phyloP scores from a whole-genome alignment of 768 basidiomycete genomes.

The Suillus ampliporus region DNA sequence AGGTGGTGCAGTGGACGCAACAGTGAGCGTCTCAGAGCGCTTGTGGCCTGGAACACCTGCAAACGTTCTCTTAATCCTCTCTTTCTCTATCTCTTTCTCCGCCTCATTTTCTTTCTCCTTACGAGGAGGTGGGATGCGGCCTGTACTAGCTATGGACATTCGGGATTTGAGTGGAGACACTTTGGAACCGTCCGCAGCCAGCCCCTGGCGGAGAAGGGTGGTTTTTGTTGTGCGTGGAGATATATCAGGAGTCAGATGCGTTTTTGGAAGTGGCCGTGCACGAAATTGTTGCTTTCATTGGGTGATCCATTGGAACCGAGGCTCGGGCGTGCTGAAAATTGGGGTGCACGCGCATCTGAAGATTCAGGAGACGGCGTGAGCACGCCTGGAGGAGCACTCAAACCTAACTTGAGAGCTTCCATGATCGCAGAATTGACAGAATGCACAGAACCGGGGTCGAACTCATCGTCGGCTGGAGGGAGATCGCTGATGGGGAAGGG shows the following conservation, averaged over 20 bases:
- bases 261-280: slow-evolving; percentile 70
- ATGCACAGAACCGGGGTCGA: slow-evolving; percentile 41
- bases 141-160: slow-evolving; percentile 42
- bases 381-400: slow-evolving; percentile 50
- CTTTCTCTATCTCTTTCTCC: slow-evolving; percentile 63
- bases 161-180: slow-evolving; percentile 23
- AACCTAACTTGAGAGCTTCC: slow-evolving; percentile 45
- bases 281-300: slow-evolving; percentile 59
- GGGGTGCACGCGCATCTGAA: slow-evolving; percentile 27
- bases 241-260: slow-evolving; percentile 68
- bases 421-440: slow-evolving; percentile 56
- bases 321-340: slow-evolving; percentile 34
- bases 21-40: slow-evolving; percentile 65
- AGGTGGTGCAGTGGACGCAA: slow-evolving; percentile 79
- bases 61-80: slow-evolving; percentile 67
- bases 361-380: slow-evolving; percentile 43
- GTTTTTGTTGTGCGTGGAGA: slow-evolving; percentile 79
- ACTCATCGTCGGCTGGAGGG: slow-evolving; percentile 45
- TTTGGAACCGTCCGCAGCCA: slow-evolving; percentile 45
- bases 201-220: slow-evolving; percentile 73
- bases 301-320: slow-evolving; percentile 39
- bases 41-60: slow-evolving; percentile 85
- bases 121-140: slow-evolving; percentile 33
- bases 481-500: slow-evolving; percentile 76
- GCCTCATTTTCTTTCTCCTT: slow-evolving; percentile 35